A percentile compares a stretch with the other conserved stretches of the same genome.
Evolutionary conservation across 192 early-diverging fungal genomes (phyloP).

Genomic region (Phlyctochytrium arcticum): DNA sequence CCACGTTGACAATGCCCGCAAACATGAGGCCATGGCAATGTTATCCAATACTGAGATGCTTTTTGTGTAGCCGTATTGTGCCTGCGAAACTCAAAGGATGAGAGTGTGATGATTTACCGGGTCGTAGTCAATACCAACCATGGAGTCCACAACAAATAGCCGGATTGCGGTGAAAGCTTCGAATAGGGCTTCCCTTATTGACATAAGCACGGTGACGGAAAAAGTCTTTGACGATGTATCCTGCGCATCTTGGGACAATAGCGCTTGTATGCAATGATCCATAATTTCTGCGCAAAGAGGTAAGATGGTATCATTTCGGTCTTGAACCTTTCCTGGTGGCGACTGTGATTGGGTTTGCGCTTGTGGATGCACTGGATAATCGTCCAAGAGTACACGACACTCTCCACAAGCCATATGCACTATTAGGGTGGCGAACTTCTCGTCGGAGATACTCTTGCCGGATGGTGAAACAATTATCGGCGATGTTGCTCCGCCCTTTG

Average conservation of each 20-base stretch:
- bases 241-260: too few species aligned
- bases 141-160: slow-evolving; percentile 3
- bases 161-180: slow-evolving; percentile 6
- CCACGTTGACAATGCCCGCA: slow-evolving; percentile 5
- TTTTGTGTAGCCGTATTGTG: not conserved
- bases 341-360: not conserved
- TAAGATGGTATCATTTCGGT: not conserved
- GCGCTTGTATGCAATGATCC: not conserved
- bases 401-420: slow-evolving; percentile 17
- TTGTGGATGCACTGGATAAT: not conserved
- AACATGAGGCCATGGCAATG: not conserved
- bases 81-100: not conserved
- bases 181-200: slow-evolving; percentile 4
- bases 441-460: too few species aligned
- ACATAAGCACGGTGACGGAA: not conserved
- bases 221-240: not conserved
- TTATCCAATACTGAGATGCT: not conserved
- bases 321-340: not conserved
- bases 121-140: not conserved
- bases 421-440: slow-evolving; percentile 9
- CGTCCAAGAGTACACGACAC: slow-evolving; percentile 16
- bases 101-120: not conserved
- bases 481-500: too few species aligned
- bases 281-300: slow-evolving; percentile 16
- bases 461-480: too few species aligned